Evolutionary conservation across 495 filamentous ascomycete genomes (phyloP), one percentile per base, ranked within the genome.

Genomic region (Aeminium ludgeri): DNA sequence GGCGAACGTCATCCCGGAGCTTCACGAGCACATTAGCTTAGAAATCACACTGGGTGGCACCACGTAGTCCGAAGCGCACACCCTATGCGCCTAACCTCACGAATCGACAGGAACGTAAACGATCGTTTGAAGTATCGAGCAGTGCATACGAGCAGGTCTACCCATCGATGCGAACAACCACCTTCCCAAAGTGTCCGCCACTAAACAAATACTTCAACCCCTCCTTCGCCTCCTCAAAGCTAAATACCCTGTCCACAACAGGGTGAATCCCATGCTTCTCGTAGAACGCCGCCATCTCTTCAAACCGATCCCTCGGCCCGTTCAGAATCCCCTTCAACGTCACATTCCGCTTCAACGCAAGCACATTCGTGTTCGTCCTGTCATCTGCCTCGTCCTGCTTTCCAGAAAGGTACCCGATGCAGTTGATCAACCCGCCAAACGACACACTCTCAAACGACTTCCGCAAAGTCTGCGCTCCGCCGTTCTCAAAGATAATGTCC

Each of bases 401-500:
- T 2, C 49, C 45, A 7, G 40, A 40, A n/a, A 52, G 20, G 23
- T 52, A 52, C 5, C 49, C 49, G 20, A 52, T 52, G 23, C 44
- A 48, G 30, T 52, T 45, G 31, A 52, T 52, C 10, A 52, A 33
- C 6, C 49, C 49, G 31, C 44, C 49, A 27, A 48, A 52, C 12
- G 44, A 40, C 7, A 52, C 30, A 20, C 45, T 44, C 10, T 52
- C 49, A 45, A 52, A 52, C 10, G 11, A 18, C 28, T 49, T 46
- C 17, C 59, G 55, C 39, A 72, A 65, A 6, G 68, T 72, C 12
- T 51, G 36, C 20, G 62, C 59, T 7, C 67, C 68, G 1, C 66
- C 68, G 42, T 64, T 59, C 44, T 73, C 68, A 28, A 73, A 51
- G 25, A 73, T 63, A 33, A 66, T 55, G 43, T 68, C 63, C 0